Percentiles rank a stretch among this genome's conserved stretches.
Evolutionary conservation across 2,329 filamentous ascomycete species (phyloP).

Genomic region (Pseudocercospora macadamiae): DNA sequence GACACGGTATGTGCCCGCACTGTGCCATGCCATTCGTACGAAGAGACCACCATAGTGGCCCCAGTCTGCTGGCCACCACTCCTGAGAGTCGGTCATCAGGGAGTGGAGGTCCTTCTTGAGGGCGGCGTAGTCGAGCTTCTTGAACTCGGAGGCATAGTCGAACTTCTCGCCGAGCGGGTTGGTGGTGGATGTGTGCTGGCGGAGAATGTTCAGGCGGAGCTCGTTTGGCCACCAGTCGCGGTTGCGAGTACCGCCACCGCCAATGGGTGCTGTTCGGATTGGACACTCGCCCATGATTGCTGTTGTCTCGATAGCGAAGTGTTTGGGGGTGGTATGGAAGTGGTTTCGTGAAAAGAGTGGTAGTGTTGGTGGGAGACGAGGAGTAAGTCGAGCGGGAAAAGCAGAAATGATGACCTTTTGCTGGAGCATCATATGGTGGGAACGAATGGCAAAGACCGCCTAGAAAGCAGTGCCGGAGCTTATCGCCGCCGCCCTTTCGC

Average conservation of each 20-base stretch:
- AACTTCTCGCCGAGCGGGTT: conserved; percentile 68
- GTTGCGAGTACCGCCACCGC: conserved; percentile 64
- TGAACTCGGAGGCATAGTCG: conserved; percentile 73
- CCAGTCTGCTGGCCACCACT: conserved; percentile 82
- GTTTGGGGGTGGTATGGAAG: neutral
- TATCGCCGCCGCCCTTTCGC: neutral
- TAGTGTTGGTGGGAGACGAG: neutral
- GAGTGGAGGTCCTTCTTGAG: conserved; percentile 74
- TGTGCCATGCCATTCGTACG: conserved; percentile 81
- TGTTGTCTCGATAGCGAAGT: neutral
- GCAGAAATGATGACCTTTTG: neutral
- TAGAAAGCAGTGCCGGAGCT: neutral
- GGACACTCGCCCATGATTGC: conserved; percentile 37
- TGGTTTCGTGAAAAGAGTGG: neutral
- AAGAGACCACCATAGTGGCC: conserved; percentile 81
- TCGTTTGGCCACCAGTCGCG: conserved; percentile 74
- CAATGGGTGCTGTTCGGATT: conserved; percentile 34
- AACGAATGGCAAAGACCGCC: too few species aligned
- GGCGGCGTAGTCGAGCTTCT: conserved; percentile 68
- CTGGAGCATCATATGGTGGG: neutral
- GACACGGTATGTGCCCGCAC: conserved; percentile 76
- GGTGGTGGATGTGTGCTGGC: conserved; percentile 66
- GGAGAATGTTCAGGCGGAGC: conserved; percentile 70
- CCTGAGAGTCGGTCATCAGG: conserved; percentile 77
- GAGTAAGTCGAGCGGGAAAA: neutral